Evolutionary conservation across 2,329 filamentous ascomycete genomes (phyloP), one percentile per base, ranked within the genome.

Genomic region (Calonectria crousiana): DNA sequence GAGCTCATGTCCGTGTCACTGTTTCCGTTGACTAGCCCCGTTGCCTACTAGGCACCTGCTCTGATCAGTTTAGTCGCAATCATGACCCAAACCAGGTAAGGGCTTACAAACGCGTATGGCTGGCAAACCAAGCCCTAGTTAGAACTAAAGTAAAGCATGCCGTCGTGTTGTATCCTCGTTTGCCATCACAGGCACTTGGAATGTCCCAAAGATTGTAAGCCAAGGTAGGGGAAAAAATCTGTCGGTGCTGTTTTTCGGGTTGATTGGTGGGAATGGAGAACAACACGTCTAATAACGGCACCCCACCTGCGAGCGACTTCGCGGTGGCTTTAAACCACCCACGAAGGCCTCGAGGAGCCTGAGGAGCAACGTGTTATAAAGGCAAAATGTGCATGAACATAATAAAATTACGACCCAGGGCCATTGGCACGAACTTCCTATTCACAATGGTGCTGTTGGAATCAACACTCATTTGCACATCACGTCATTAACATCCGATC

Each of bases 401-500:
- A 28, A 23, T 47, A 47, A 47, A 41, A 41, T 28, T 2, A 28
- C 36, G 23, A 14, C 38, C 26, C 9, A 23, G 36, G 8, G 20
- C 18, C 16, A 41, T 62, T 41, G 34, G 14, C 23, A 30, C 23
- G 20, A 18, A 30, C 6, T 41, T 14, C 23, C 23, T 62, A 36
- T 62, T 41, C 26, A 16, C 36, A 23, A 34, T 41, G 13, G 56
- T 62, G 56, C 13, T 62, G 56, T 62, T 62, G 23, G 26, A 62
- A 62, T 41, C 41, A 41, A 38, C 32, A 38, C 34, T 16, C 26
- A 13, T 62, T 9, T 38, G 36, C 34, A 62, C 56, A 62, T 62
- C 56, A 62, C 56, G 56, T 62, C 56, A 62, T 62, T 62, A 34
- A 62, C 56, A 62, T 62, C 23, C 23, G 56, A 62, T 62, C 56